These are phyloP conservation scores for Teunomyces pallodes DNA, from an alignment of 805 yeast species.

Conservation along the genomic window DNA sequence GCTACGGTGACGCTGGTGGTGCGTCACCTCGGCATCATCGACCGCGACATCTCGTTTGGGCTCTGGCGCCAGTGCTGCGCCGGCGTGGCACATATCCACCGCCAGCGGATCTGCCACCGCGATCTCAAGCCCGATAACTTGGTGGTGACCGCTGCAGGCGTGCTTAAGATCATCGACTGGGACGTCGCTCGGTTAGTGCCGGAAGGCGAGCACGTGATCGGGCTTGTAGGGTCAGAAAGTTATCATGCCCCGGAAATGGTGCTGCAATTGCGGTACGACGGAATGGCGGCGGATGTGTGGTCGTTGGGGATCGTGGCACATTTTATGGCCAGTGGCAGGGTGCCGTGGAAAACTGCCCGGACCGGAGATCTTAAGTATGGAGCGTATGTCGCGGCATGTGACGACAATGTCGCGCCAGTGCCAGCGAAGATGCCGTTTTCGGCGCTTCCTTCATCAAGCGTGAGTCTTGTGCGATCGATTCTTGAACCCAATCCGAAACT, in stretches of 20 bases:
- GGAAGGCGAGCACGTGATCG: constrained; percentile 24
- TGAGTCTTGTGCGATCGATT: neutral
- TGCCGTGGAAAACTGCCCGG: constrained; percentile 50
- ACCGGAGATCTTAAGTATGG: constrained; percentile 10
- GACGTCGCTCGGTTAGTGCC: constrained; percentile 23
- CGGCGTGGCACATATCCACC: constrained; percentile 42
- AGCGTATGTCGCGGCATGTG: constrained; percentile 8
- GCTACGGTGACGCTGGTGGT: neutral
- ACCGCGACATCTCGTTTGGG: constrained; percentile 18
- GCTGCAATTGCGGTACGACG: constrained; percentile 35
- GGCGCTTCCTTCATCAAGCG: neutral
- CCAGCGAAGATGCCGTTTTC: constrained; percentile 3
- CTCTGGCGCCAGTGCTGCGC: constrained; percentile 41
- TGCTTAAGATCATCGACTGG: constrained; percentile 46
- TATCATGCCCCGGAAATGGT: constrained; percentile 51
- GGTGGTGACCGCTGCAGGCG: constrained; percentile 27
- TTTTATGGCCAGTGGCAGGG: constrained; percentile 25
- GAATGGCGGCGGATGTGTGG: constrained; percentile 47
- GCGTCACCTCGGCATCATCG: neutral
- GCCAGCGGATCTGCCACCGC: constrained; percentile 40
- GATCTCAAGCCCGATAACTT: constrained; percentile 51
- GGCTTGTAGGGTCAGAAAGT: constrained; percentile 47
- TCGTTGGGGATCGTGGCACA: constrained; percentile 45
- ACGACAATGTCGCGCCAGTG: constrained; percentile 10
- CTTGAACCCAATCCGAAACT: neutral